Evolutionary conservation across 768 basidiomycete genomes (phyloP).

Genomic region (Serendipita indica): DNA sequence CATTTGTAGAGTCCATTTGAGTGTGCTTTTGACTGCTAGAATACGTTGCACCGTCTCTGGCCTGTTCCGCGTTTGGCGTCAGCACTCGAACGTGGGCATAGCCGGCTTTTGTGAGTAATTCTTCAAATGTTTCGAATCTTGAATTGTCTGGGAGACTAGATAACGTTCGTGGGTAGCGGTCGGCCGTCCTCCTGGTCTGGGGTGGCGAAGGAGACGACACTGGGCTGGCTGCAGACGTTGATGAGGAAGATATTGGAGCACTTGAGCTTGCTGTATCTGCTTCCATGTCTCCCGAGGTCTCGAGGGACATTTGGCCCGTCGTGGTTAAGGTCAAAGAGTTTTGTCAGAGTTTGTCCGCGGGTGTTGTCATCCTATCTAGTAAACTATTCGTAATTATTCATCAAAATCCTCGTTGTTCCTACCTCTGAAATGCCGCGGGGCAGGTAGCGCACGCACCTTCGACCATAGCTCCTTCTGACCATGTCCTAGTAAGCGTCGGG

Average conservation of each 20-base stretch:
- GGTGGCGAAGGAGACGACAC: neutral
- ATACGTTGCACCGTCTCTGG: neutral
- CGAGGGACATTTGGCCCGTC: constrained; percentile 1
- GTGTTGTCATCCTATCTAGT: too few species aligned
- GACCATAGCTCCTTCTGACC: neutral
- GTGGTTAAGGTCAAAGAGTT: neutral
- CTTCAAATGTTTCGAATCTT: constrained; percentile 1
- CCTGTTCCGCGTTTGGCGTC: neutral
- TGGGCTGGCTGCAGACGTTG: neutral
- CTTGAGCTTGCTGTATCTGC: neutral
- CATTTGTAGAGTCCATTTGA: neutral
- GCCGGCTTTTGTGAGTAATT: neutral
- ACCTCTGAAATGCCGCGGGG: too few species aligned
- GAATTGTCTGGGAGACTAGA: neutral
- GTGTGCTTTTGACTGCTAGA: neutral
- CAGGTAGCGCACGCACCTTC: neutral
- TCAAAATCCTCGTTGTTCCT: too few species aligned
- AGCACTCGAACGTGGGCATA: neutral
- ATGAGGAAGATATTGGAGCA: neutral
- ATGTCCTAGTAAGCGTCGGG: constrained; percentile 4
- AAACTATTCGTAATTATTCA: too few species aligned
- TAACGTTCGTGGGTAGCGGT: neutral
- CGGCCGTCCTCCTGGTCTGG: neutral
- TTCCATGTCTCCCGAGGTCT: neutral
- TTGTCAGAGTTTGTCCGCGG: neutral